Conservation (phyloP, 139 green algal species). For the Ostreobium quekettii region DNA sequence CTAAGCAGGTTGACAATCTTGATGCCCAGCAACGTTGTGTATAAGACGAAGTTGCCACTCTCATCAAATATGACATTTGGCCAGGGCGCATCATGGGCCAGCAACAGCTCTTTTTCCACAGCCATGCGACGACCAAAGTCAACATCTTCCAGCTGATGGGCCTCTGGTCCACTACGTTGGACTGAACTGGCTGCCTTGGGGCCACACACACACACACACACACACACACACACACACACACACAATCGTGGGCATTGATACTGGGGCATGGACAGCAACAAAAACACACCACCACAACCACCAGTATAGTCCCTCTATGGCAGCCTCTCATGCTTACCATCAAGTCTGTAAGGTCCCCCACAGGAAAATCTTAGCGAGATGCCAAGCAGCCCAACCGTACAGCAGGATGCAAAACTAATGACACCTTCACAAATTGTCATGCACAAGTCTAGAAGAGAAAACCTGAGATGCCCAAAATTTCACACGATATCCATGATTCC, state of each 20-base stretch:
- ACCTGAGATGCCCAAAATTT: too few relatives aligned
- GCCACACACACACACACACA: background rate
- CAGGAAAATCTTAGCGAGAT: too few relatives aligned
- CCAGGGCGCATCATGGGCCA: slow-evolving; percentile 20
- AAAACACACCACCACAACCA: background rate
- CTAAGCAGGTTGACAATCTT: slow-evolving; percentile 57
- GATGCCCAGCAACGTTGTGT: slow-evolving; percentile 81
- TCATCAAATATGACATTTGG: slow-evolving; percentile 91
- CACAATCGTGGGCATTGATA: background rate
- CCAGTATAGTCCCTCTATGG: too few relatives aligned
- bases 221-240: background rate
- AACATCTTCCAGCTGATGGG: slow-evolving; percentile 69
- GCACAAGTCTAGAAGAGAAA: too few relatives aligned
- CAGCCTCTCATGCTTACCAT: too few relatives aligned
- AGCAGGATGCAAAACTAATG: too few relatives aligned
- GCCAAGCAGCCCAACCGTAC: too few relatives aligned
- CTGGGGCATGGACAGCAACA: background rate
- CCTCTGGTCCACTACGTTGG: slow-evolving; percentile 44
- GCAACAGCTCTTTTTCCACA: slow-evolving; percentile 20
- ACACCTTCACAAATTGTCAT: too few relatives aligned
- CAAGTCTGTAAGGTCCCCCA: too few relatives aligned
- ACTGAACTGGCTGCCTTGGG: slow-evolving; percentile 64
- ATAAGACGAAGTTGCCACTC: slow-evolving; percentile 85
- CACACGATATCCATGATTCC: too few relatives aligned
- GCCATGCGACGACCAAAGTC: slow-evolving; percentile 79